These are phyloP conservation scores for Isoetes taiwanensis DNA, from an alignment of 75 land plant genomes.

Conservation along the genomic window DNA sequence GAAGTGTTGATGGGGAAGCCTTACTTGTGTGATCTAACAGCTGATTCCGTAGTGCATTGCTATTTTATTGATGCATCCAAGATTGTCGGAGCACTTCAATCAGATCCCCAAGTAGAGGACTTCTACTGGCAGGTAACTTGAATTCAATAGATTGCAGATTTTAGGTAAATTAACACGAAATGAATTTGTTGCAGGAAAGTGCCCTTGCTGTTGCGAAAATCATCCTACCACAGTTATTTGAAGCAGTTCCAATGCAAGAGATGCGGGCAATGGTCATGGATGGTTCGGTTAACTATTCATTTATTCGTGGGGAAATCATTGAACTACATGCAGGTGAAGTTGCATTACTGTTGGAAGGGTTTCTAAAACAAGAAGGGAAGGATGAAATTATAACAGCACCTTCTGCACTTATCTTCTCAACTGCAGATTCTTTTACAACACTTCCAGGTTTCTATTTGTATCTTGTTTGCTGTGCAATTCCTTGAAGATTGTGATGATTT, in stretches of 20 bases:
- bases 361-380: constrained; percentile 33
- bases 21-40: constrained; percentile 56
- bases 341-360: constrained; percentile 83
- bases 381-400: constrained; percentile 20
- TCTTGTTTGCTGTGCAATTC: constrained; percentile 1
- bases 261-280: constrained; percentile 49
- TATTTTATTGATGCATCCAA: constrained; percentile 76
- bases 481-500: not conserved
- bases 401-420: constrained; percentile 6
- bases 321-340: constrained; percentile 40
- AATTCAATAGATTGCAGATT: not conserved
- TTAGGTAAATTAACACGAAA: not conserved
- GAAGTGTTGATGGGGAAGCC: constrained; percentile 77
- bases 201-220: constrained; percentile 60
- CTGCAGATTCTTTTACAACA: constrained; percentile 5
- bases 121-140: constrained; percentile 82
- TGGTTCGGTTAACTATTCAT: constrained; percentile 44
- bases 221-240: constrained; percentile 60
- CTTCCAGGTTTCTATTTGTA: not conserved
- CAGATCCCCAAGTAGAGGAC: constrained; percentile 54
- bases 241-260: constrained; percentile 64
- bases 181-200: constrained; percentile 54
- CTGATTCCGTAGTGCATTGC: constrained; percentile 84
- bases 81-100: constrained; percentile 31
- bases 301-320: constrained; percentile 58